Evolutionary conservation across 495 filamentous ascomycete species (phyloP).

Genomic region (Rostrohypoxylon terebratum): DNA sequence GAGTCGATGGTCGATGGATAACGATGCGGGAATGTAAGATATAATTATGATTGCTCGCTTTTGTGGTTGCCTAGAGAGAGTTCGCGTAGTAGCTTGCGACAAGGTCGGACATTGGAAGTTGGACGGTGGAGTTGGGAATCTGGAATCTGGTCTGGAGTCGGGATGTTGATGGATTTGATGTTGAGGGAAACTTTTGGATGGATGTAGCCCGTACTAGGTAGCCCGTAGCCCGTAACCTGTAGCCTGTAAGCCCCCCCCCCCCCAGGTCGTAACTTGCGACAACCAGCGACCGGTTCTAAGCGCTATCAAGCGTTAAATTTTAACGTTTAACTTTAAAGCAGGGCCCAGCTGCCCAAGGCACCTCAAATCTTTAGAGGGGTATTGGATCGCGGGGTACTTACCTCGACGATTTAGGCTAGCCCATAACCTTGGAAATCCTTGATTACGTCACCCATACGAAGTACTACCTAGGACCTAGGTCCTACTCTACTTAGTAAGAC

Average conservation of each 20-base stretch:
- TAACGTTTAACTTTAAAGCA: no score
- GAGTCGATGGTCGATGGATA: constrained; percentile 7
- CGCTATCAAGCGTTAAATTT: background rate
- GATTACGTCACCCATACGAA: background rate
- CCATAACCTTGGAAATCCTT: background rate
- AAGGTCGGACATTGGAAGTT: background rate
- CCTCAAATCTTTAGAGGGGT: background rate
- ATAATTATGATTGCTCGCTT: constrained; percentile 16
- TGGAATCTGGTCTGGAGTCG: background rate
- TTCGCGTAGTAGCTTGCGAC: constrained; percentile 30
- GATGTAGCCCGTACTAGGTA: no score
- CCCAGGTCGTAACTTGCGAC: constrained; percentile 5
- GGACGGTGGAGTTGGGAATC: no score
- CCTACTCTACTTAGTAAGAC: no score
- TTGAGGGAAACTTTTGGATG: background rate
- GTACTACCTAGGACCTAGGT: background rate
- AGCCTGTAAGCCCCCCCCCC: no score
- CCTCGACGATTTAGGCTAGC: background rate
- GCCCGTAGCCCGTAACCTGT: no score
- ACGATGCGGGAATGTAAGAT: background rate
- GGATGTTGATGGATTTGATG: constrained; percentile 20
- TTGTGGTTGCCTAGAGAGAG: constrained; percentile 33
- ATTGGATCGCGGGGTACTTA: background rate
- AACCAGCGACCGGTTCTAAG: constrained; percentile 23
- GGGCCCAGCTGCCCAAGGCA: no score